Evolutionary conservation across 768 basidiomycete species (phyloP).

Genomic region (Candolleomyces aberdarensis): DNA sequence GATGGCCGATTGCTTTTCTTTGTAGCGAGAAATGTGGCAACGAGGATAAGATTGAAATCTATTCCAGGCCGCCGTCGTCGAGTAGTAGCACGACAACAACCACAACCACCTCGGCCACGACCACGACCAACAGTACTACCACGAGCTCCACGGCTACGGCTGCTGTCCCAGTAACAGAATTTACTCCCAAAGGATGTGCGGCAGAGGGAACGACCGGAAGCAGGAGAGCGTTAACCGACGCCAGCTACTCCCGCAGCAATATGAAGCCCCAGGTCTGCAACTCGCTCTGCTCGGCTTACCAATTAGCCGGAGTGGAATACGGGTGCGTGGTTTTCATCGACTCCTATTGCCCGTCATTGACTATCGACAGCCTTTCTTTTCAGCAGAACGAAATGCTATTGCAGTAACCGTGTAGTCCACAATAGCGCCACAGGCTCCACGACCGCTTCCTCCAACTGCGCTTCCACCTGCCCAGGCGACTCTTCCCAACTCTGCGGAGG

Average conservation of each 20-base stretch:
- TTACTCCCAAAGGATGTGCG: conserved; percentile 23
- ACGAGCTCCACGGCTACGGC: neutral
- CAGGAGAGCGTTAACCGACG: conserved; percentile 7
- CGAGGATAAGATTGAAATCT: conserved; percentile 23
- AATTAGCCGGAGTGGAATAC: conserved; percentile 23
- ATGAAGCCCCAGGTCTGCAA: conserved; percentile 25
- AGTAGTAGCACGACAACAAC: no score
- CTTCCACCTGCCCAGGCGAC: conserved; percentile 17
- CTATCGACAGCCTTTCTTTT: neutral
- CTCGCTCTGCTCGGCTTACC: conserved; percentile 20
- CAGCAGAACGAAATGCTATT: conserved; percentile 17
- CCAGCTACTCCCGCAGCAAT: conserved; percentile 14
- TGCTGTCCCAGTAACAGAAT: neutral
- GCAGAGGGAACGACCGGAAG: conserved; percentile 24
- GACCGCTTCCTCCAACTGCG: conserved; percentile 14
- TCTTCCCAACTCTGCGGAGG: conserved; percentile 18
- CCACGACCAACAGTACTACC: no score
- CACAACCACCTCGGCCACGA: neutral
- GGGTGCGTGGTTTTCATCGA: neutral
- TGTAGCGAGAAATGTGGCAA: conserved; percentile 21
- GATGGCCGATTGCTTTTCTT: no score
- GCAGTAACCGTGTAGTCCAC: conserved; percentile 19
- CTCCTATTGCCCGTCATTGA: neutral
- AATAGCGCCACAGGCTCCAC: conserved; percentile 18
- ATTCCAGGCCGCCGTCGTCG: conserved; percentile 6